phyloP scores from a whole-genome alignment of 83 land plant genomes.

The Diphasiastrum complanatum region DNA sequence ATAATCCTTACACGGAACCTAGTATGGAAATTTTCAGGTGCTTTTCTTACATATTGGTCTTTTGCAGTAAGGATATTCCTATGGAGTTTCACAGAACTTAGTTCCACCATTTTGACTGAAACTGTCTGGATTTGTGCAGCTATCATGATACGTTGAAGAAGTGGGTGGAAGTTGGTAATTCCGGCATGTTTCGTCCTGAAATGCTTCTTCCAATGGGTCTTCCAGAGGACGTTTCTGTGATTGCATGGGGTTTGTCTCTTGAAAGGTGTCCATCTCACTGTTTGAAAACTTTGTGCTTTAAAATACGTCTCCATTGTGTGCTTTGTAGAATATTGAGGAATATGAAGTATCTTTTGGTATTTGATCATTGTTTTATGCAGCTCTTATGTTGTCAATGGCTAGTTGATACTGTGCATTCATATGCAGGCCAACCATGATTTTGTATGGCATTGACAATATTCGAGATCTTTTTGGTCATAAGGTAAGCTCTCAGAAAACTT shows the following conservation, averaged over 20 bases:
- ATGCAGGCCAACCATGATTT: conserved; percentile 88
- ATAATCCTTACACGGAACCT: conserved; percentile 95
- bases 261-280: no score
- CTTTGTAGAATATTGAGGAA: background rate
- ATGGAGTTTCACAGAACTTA: background rate
- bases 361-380: background rate
- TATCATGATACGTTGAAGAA: conserved; percentile 84
- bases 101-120: background rate
- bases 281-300: no score
- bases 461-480: conserved; percentile 96
- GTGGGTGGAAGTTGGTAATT: conserved; percentile 98
- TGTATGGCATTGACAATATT: conserved; percentile 81
- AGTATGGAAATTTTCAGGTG: conserved; percentile 99
- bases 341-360: background rate
- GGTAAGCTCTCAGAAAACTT: conserved; percentile 32
- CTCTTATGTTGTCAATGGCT: background rate
- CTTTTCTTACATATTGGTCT: background rate
- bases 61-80: background rate
- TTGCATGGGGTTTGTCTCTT: conserved; percentile 98
- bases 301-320: background rate
- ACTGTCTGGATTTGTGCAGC: conserved; percentile 28
- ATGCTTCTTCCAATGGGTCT: conserved; percentile 96
- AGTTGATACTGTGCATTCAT: conserved; percentile 3
- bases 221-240: conserved; percentile 84
- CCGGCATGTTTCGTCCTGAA: conserved; percentile 97